A percentile compares a stretch with the other conserved stretches of the same genome.
phyloP scores from a whole-genome alignment of 345 rosid species.

The Corchorus capsularis region DNA sequence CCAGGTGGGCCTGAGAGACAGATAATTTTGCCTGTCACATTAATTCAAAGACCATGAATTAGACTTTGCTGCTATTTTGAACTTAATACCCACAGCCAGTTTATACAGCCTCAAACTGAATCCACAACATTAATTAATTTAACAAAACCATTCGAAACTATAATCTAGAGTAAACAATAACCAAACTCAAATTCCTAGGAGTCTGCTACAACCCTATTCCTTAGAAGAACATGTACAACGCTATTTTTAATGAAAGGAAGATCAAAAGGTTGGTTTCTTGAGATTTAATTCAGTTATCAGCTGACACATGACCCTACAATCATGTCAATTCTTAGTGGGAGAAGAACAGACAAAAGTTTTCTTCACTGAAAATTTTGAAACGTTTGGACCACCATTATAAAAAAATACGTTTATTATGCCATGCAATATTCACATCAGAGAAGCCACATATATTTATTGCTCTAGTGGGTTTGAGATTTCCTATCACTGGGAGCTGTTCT shows the following conservation, averaged over 20 bases:
- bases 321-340: neutral
- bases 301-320: neutral
- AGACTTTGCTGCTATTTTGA: neutral
- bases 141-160: slow-evolving; percentile 3
- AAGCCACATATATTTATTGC: neutral
- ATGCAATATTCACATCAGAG: neutral
- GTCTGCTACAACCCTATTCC: neutral
- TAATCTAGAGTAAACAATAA: neutral
- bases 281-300: neutral
- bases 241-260: neutral
- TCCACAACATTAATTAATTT: neutral
- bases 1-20: slow-evolving; percentile 99
- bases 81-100: slow-evolving; percentile 2
- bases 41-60: slow-evolving; percentile 25
- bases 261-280: neutral
- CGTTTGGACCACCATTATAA: neutral
- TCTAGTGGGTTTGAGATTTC: neutral
- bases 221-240: neutral
- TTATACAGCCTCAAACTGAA: neutral
- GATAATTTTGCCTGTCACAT: slow-evolving; percentile 84
- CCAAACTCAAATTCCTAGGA: slow-evolving; percentile 11
- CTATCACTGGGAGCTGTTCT: neutral
- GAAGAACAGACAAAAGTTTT: neutral
- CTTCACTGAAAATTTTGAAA: neutral
- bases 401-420: neutral